Conservation (phyloP, 1,284 basidiomycete genomes). For the Trametes polyzona region DNA sequence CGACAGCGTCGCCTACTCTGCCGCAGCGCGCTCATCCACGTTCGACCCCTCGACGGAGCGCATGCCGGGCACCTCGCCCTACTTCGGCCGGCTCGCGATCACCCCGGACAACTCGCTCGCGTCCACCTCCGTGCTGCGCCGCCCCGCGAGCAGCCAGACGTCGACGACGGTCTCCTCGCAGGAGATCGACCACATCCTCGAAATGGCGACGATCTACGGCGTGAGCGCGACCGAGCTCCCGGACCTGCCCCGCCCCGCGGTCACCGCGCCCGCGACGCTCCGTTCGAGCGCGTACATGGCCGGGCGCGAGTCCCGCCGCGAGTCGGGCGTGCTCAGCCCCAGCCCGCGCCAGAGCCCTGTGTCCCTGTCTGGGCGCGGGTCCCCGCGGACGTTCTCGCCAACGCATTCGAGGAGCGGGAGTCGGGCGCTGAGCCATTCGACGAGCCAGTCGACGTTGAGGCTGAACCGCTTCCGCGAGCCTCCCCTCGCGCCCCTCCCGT, state of each 20-base stretch:
- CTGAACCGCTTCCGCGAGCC: constrained; percentile 28
- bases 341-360: background rate
- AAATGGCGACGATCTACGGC: constrained; percentile 47
- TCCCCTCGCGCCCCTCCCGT: constrained; percentile 32
- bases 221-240: constrained; percentile 17
- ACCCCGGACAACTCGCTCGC: constrained; percentile 25
- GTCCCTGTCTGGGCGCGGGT: background rate
- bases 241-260: constrained; percentile 21
- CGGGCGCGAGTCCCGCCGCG: constrained; percentile 22
- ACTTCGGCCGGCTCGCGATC: constrained; percentile 21
- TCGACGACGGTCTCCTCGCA: constrained; percentile 37
- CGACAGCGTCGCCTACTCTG: background rate
- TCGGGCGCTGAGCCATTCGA: constrained; percentile 6
- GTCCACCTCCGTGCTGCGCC: constrained; percentile 11
- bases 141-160: constrained; percentile 8
- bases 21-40: constrained; percentile 14
- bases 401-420: constrained; percentile 10
- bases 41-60: constrained; percentile 13
- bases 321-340: constrained; percentile 9
- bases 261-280: constrained; percentile 21
- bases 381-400: background rate
- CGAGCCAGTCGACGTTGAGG: constrained; percentile 18
- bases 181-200: constrained; percentile 58
- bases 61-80: constrained; percentile 18
- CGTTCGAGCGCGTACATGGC: constrained; percentile 31